Percentiles rank a stretch among this genome's conserved stretches.
Conservation (phyloP, 257 asterid genomes). For the Paraleonurus japonicus region DNA sequence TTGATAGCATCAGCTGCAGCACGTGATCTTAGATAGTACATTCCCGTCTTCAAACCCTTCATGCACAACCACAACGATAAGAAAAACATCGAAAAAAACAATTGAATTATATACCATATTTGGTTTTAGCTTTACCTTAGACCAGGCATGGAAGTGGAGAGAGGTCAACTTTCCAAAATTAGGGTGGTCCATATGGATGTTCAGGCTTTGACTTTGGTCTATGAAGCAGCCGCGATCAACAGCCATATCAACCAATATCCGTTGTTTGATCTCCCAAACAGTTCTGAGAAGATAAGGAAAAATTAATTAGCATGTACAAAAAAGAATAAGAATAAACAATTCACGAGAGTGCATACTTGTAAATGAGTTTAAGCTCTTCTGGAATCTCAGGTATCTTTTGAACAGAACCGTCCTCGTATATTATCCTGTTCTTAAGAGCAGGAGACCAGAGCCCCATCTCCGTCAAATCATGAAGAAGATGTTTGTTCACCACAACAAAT, state of each 20-base stretch:
- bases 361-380: slow-evolving; percentile 62
- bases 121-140: slow-evolving; percentile 44
- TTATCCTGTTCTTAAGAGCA: slow-evolving; percentile 68
- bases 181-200: slow-evolving; percentile 97
- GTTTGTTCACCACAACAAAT: slow-evolving; percentile 97
- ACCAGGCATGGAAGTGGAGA: slow-evolving; percentile 89
- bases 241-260: slow-evolving; percentile 87
- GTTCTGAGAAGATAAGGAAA: slow-evolving; percentile 43
- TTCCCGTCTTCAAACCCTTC: slow-evolving; percentile 94
- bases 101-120: not conserved
- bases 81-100: not conserved
- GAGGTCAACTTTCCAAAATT: slow-evolving; percentile 86
- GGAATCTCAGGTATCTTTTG: slow-evolving; percentile 78
- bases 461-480: slow-evolving; percentile 86
- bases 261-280: slow-evolving; percentile 96
- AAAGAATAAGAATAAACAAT: no score
- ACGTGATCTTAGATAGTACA: slow-evolving; percentile 89
- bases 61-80: not conserved
- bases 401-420: slow-evolving; percentile 89
- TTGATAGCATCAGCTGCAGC: slow-evolving; percentile 97
- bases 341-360: slow-evolving; percentile 90
- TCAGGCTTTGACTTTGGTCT: slow-evolving; percentile 94
- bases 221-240: slow-evolving; percentile 96
- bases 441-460: slow-evolving; percentile 98
- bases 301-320: slow-evolving; percentile 18